Base-by-base conservation (phyloP, 2,329 filamentous ascomycete species). In the Apiospora malaysiana region DNA sequence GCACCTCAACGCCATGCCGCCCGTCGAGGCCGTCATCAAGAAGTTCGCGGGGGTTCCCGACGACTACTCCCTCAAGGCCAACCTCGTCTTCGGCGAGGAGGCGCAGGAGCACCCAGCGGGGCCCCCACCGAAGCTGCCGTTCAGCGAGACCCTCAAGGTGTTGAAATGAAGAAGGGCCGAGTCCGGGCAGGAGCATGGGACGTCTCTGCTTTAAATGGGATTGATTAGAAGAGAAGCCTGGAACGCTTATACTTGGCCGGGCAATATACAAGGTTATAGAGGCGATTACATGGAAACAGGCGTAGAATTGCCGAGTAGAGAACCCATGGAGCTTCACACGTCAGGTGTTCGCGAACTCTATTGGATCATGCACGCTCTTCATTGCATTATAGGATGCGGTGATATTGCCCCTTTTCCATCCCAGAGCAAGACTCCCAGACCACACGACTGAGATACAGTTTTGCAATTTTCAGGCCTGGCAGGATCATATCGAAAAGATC, bases 81-180 rank as follows among this genome's bases (percentile, higher is more conserved):
- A 77, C 59, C 42, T 77, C 40, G 76, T 76, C 72, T 77, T 71
- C 43, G 75, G 75, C 23, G 75, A 75, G 14, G 51, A 72, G 69
- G 71, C 72, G n/a, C 72, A 74, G 43, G 49, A 68, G 2, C 75
- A 76, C n/a, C 75, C 75, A 12, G 70, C 71, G 56, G 69, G 59
- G 1, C 75, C 75, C 10, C 37, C 49, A 43, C 75, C 75, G 51
- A 63, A 63, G 56, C 51, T 77, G 66, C 72, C 75, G 2, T 67
- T 71, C 43, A 72, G 69, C 68, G 73, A 78, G 74, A 77, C 75
- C 0, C 43, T 78, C 82, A 72, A 68, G 49, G 59, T 70, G 42
- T 32, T 72, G 43, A 68, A 69, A 66, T 70, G 69, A 46, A 59
- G 32, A 2, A 59, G 32, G 1, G 7, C 12, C 4, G 12, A 12